phyloP scores from a whole-genome alignment of 2,329 filamentous ascomycete species.

The Aspergillus sp. region DNA sequence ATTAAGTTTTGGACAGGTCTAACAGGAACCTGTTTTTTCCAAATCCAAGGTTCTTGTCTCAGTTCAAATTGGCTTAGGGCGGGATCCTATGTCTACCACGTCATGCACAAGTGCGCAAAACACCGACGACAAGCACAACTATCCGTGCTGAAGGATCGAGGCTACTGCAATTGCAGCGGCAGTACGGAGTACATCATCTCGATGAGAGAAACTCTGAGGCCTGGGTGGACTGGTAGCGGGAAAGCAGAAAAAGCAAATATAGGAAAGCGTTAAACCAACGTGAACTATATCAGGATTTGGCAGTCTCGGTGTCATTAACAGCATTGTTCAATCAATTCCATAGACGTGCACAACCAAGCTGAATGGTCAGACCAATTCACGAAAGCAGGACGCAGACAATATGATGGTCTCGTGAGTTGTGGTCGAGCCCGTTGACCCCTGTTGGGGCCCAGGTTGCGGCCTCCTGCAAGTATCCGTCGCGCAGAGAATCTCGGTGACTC shows the following conservation, averaged over 20 bases:
- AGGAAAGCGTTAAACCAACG: background rate
- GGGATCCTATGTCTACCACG: background rate
- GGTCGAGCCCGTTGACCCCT: background rate
- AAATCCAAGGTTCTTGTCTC: background rate
- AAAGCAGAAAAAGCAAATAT: conserved; percentile 9
- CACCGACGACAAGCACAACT: background rate
- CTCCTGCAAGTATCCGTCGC: conserved; percentile 27
- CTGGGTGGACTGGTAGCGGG: conserved; percentile 2
- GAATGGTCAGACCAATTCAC: background rate
- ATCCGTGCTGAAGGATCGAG: background rate
- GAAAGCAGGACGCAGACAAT: conserved; percentile 4
- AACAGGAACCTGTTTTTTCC: background rate
- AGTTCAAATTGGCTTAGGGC: background rate
- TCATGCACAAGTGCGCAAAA: background rate
- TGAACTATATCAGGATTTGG: background rate
- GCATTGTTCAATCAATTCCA: background rate
- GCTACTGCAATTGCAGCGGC: conserved; percentile 9
- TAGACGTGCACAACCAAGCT: background rate
- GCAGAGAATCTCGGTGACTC: conserved; percentile 8
- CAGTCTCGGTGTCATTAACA: background rate
- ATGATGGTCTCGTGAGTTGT: conserved; percentile 13
- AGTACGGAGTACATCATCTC: background rate
- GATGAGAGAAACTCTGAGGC: background rate
- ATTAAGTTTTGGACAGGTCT: conserved; percentile 3
- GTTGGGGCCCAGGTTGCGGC: background rate